Percentiles rank a stretch among this genome's conserved stretches.
Conservation (phyloP, 768 basidiomycete species). For the Obba rivulosa region DNA sequence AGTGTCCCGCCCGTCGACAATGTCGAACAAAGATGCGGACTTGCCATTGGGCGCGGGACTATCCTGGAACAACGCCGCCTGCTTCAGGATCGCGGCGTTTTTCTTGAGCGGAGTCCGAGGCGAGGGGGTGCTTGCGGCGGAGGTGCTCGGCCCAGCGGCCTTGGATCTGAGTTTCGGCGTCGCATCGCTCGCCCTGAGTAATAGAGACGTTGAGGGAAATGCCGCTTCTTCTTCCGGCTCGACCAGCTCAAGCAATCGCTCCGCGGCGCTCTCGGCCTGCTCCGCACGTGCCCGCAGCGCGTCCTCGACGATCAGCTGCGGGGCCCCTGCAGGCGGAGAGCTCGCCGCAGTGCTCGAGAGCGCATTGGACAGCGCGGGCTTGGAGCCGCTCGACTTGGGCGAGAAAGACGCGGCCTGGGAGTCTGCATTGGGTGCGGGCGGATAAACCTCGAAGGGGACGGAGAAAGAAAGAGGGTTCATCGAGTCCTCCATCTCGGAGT, state of each 20-base stretch:
- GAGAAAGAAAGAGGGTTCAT: constrained; percentile 70
- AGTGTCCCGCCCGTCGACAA: constrained; percentile 59
- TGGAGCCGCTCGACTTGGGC: constrained; percentile 43
- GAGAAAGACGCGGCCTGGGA: constrained; percentile 47
- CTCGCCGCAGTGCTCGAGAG: constrained; percentile 47
- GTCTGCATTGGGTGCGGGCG: constrained; percentile 30
- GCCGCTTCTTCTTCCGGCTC: constrained; percentile 68
- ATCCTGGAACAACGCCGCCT: constrained; percentile 76
- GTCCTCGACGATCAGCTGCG: constrained; percentile 66
- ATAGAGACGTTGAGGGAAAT: constrained; percentile 49
- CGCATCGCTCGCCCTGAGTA: constrained; percentile 30
- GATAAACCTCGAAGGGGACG: constrained; percentile 50
- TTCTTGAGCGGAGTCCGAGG: constrained; percentile 67
- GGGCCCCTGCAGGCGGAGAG: constrained; percentile 35
- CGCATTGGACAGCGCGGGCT: constrained; percentile 47
- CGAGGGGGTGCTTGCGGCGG: constrained; percentile 19
- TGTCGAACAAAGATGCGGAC: constrained; percentile 59
- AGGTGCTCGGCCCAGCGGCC: constrained; percentile 27
- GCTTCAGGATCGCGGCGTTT: constrained; percentile 54
- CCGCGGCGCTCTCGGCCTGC: constrained; percentile 91
- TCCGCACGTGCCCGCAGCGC: constrained; percentile 82
- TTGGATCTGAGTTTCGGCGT: constrained; percentile 28
- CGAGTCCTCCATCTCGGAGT: constrained; percentile 57
- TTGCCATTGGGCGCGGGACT: constrained; percentile 60
- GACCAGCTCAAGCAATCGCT: constrained; percentile 79